Percentiles rank a stretch among this genome's conserved stretches.
phyloP scores from a whole-genome alignment of 345 rosid species.

The Aquilaria malaccensis region DNA sequence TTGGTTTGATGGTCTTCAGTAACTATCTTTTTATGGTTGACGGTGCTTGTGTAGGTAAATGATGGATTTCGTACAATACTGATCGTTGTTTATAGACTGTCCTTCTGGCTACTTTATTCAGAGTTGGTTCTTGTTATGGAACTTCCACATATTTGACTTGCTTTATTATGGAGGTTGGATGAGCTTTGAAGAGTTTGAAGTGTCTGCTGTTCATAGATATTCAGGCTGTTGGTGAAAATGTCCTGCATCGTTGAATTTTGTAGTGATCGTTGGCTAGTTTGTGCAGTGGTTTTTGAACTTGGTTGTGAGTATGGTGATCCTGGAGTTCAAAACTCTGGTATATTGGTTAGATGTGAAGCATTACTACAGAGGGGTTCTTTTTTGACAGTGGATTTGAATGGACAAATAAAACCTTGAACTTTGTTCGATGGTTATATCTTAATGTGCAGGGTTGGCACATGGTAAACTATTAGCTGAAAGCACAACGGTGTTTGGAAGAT shows the following conservation, averaged over 20 bases:
- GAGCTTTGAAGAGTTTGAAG: slow-evolving; percentile 11
- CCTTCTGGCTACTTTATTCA: slow-evolving; percentile 27
- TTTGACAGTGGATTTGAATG: slow-evolving; percentile 7
- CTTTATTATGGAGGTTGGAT: slow-evolving; percentile 19
- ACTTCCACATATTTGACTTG: slow-evolving; percentile 8
- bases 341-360: slow-evolving; percentile 10
- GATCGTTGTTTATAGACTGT: slow-evolving; percentile 22
- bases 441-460: not conserved
- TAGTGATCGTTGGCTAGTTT: slow-evolving; percentile 10
- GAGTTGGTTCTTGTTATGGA: slow-evolving; percentile 19
- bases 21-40: too few species aligned
- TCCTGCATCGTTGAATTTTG: slow-evolving; percentile 13
- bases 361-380: slow-evolving; percentile 4
- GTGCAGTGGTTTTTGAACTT: not conserved
- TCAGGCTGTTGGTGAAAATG: slow-evolving; percentile 14
- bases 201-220: slow-evolving; percentile 5
- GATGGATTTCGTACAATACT: slow-evolving; percentile 20
- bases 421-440: not conserved
- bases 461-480: too few species aligned
- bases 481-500: too few species aligned
- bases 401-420: not conserved
- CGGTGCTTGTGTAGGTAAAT: slow-evolving; percentile 35
- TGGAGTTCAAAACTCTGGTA: slow-evolving; percentile 4
- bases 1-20: too few species aligned
- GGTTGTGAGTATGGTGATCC: slow-evolving; percentile 9